phyloP scores from a whole-genome alignment of 2,329 filamentous ascomycete species.

The Septoria linicola region DNA sequence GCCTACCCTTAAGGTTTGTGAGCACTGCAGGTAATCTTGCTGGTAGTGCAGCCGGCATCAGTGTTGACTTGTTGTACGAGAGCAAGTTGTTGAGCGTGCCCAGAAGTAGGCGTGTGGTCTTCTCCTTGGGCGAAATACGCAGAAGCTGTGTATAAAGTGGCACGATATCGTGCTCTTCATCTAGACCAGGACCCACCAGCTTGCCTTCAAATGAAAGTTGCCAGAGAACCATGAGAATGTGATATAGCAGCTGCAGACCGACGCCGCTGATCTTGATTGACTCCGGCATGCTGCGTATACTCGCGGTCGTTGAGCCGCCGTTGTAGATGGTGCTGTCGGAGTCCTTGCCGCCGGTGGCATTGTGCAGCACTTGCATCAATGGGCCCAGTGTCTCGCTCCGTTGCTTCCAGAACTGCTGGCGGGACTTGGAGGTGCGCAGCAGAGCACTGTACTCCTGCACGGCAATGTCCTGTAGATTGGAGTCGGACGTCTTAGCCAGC shows the following conservation, averaged over 20 bases:
- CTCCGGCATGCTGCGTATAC: slow-evolving; percentile 56
- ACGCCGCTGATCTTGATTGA: slow-evolving; percentile 71
- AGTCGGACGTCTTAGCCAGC: slow-evolving; percentile 80
- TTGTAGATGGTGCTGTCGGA: slow-evolving; percentile 60
- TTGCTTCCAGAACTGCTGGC: slow-evolving; percentile 88
- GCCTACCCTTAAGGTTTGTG: slow-evolving; percentile 55
- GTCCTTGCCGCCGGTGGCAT: slow-evolving; percentile 71
- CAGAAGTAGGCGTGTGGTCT: slow-evolving; percentile 88
- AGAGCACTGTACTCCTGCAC: slow-evolving; percentile 88
- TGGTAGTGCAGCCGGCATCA: slow-evolving; percentile 81
- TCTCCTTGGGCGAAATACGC: slow-evolving; percentile 92
- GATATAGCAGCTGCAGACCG: slow-evolving; percentile 88
- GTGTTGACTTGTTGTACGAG: slow-evolving; percentile 63
- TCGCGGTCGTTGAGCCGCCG: slow-evolving; percentile 40
- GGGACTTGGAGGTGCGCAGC: slow-evolving; percentile 69
- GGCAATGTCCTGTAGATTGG: slow-evolving; percentile 90
- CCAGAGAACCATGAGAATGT: slow-evolving; percentile 91
- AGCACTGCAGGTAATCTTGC: slow-evolving; percentile 71
- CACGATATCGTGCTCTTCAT: slow-evolving; percentile 90
- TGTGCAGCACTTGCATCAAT: slow-evolving; percentile 73
- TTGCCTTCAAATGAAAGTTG: slow-evolving; percentile 87
- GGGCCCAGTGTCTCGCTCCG: slow-evolving; percentile 80
- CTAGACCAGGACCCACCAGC: slow-evolving; percentile 72
- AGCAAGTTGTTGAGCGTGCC: slow-evolving; percentile 89
- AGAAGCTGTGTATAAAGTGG: slow-evolving; percentile 89